phyloP scores from a whole-genome alignment of 352 stramenopile species.

The Phytophthora sansomeana region DNA sequence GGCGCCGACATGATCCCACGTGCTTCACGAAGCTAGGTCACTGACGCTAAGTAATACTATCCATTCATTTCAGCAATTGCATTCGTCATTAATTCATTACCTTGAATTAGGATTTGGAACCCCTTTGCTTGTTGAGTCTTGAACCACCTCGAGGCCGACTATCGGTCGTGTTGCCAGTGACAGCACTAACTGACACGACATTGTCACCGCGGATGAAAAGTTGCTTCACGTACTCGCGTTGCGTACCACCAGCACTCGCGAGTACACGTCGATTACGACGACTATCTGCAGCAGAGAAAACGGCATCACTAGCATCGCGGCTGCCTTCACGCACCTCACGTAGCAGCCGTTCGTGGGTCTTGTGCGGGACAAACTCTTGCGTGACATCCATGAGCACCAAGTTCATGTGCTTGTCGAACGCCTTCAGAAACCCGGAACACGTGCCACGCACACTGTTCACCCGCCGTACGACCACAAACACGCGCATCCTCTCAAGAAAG shows the following conservation, averaged over 20 bases:
- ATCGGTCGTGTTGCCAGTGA: slow-evolving; percentile 30
- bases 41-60: slow-evolving; percentile 27
- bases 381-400: slow-evolving; percentile 92
- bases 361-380: slow-evolving; percentile 67
- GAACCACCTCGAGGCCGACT: neutral
- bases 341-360: slow-evolving; percentile 41
- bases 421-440: slow-evolving; percentile 92
- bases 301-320: slow-evolving; percentile 20
- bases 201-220: slow-evolving; percentile 94
- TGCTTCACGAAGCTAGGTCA: neutral
- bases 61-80: slow-evolving; percentile 13
- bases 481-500: slow-evolving; percentile 79
- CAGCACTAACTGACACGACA: slow-evolving; percentile 79
- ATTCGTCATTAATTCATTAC: slow-evolving; percentile 18
- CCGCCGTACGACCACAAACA: slow-evolving; percentile 90
- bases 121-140: slow-evolving; percentile 6
- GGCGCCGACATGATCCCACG: neutral
- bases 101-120: slow-evolving; percentile 25
- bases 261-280: slow-evolving; percentile 53
- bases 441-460: slow-evolving; percentile 93
- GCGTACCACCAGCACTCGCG: slow-evolving; percentile 30
- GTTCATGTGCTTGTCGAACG: slow-evolving; percentile 97
- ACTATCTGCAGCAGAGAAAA: slow-evolving; percentile 61
- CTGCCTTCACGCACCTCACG: slow-evolving; percentile 45
- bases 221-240: slow-evolving; percentile 76